Conservation (phyloP, 768 basidiomycete genomes). For the Naganishia onofrii region DNA sequence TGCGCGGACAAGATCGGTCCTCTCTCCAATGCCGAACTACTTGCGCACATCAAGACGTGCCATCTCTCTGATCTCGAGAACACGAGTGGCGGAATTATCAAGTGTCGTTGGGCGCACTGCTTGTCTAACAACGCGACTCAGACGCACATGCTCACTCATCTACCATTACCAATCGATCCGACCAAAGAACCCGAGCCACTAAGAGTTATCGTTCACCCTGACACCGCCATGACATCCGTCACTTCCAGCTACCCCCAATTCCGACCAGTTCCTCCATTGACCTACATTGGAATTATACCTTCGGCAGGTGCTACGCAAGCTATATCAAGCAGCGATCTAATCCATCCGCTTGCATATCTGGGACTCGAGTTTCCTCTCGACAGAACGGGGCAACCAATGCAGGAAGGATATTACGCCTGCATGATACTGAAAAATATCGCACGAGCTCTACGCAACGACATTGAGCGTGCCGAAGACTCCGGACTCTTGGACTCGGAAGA, state of each 20-base stretch:
- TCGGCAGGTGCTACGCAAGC: neutral
- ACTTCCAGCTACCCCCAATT: conserved; percentile 56
- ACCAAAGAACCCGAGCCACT: conserved; percentile 13
- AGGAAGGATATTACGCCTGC: conserved; percentile 64
- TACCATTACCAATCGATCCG: conserved; percentile 57
- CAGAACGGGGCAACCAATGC: conserved; percentile 60
- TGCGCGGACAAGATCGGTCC: conserved; percentile 24
- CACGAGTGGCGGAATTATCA: conserved; percentile 54
- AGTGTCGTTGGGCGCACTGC: conserved; percentile 74
- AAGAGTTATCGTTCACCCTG: conserved; percentile 35
- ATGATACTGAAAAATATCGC: conserved; percentile 81
- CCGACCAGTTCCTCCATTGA: conserved; percentile 70
- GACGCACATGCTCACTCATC: conserved; percentile 63
- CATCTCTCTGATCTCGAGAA: conserved; percentile 57
- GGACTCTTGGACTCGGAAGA: neutral
- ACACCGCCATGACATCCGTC: conserved; percentile 28
- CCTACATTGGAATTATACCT: conserved; percentile 59
- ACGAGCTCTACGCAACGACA: conserved; percentile 60
- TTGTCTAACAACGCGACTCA: conserved; percentile 56
- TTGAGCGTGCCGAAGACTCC: conserved; percentile 28
- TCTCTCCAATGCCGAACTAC: conserved; percentile 31
- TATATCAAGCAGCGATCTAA: neutral
- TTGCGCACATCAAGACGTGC: conserved; percentile 57
- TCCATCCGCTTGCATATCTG: conserved; percentile 51
- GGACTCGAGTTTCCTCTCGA: conserved; percentile 34